Evolutionary conservation across 164 flowering plant genomes (phyloP), one percentile per base, ranked within the genome.

Genomic region (Stephania cephalantha): DNA sequence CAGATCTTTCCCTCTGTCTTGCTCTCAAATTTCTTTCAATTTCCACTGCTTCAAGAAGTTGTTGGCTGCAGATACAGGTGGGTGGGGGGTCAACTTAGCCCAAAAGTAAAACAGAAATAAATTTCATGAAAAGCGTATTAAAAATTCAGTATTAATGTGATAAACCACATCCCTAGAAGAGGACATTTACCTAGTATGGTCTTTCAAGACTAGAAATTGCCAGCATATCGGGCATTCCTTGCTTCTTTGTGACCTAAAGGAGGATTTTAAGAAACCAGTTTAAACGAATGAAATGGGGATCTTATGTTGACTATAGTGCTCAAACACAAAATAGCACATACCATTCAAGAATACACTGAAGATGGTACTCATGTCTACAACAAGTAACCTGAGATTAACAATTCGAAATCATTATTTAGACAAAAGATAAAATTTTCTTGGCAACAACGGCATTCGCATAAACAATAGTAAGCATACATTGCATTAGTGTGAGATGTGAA

Each of bases 341-440:
- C 97, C 97, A 91, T 81, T 91, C 97, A 82, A 91, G 90, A 74
- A 91, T 90, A 70, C 97, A 91, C 72, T 91, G 97, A 75, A 91
- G 88, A 82, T 91, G 97, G 80, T 88, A 91, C 71, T 90, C 94
- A 79, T 91, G 97, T 44, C 83, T 91, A 84, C 97, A 91, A 44
- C 72, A 81, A 52, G 97, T 91, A 30, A 87, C 85, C 97, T 91
- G 90, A 75, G 80, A 82, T 50, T 75, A 9, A 68, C 12, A 64
- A 78, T 77, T 18, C 55, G 50, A 25, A 48, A n/a, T 17, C 48
- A 52, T 67, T 72, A 68, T 4, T 7, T 70, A 1, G 20, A 42
- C 65, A 61, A 46, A 71, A 10, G 58, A 22, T 17, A 5, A 15
- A 25, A 18, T 3, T 46, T 18, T 50, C n/a, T 15, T 58, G 64